phyloP scores from a whole-genome alignment of 495 filamentous ascomycete genomes.

The Podospora pseudocomata region DNA sequence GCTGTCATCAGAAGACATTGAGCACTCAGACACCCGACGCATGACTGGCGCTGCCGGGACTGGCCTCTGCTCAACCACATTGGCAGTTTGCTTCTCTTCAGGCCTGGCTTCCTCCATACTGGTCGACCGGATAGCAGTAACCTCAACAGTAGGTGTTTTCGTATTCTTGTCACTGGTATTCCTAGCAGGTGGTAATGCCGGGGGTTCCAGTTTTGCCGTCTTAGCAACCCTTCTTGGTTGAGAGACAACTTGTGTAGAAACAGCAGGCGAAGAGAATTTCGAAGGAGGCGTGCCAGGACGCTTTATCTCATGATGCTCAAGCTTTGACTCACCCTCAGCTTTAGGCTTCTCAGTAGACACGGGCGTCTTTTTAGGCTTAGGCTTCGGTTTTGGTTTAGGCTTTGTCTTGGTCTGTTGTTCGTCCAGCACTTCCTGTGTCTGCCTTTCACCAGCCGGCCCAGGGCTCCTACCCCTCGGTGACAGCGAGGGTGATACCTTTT shows the following conservation, averaged over 20 bases:
- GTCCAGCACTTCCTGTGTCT: background rate
- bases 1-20: constrained; percentile 41
- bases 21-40: constrained; percentile 24
- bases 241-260: constrained; percentile 19
- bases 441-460: background rate
- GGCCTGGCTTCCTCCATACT: background rate
- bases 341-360: background rate
- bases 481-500: constrained; percentile 17
- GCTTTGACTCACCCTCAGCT: background rate
- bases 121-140: background rate
- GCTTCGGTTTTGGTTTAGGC: constrained; percentile 12
- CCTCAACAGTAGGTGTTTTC: background rate
- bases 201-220: constrained; percentile 25
- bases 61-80: too few relatives aligned
- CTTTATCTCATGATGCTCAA: background rate
- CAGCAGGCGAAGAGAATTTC: background rate
- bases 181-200: constrained; percentile 11
- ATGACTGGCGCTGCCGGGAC: background rate
- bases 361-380: background rate
- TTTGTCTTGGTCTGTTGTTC: constrained; percentile 21
- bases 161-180: constrained; percentile 5
- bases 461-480: constrained; percentile 26
- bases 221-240: constrained; percentile 19
- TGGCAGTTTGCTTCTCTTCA: background rate
- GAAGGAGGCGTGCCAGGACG: constrained; percentile 12